Conservation (phyloP, 768 basidiomycete species). For the Mycena sanguinolenta region DNA sequence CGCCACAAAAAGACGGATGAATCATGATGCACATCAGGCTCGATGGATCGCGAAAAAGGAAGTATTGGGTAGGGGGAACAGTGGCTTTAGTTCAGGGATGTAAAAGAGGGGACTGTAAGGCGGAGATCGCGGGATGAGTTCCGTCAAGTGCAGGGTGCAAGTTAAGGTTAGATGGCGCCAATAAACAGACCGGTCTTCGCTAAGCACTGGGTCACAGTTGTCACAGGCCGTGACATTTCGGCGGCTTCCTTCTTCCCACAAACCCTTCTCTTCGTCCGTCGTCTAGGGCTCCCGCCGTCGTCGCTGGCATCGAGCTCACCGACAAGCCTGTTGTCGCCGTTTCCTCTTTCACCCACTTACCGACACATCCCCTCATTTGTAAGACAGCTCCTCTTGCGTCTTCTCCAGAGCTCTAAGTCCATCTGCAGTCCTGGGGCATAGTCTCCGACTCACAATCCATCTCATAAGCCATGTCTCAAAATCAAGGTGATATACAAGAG, state of each 20-base stretch:
- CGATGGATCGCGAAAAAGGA: background rate
- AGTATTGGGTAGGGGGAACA: background rate
- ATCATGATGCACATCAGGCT: background rate
- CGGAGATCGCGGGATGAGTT: background rate
- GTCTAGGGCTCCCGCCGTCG: conserved; percentile 29
- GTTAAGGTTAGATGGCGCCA: background rate
- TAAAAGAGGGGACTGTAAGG: background rate
- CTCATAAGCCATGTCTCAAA: conserved; percentile 74
- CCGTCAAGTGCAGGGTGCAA: background rate
- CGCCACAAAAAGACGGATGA: conserved; percentile 5
- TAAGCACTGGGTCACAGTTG: no score
- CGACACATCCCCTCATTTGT: conserved; percentile 25
- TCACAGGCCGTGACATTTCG: no score
- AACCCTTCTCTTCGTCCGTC: conserved; percentile 34
- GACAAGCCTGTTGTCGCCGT: conserved; percentile 10
- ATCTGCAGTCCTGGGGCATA: conserved; percentile 17
- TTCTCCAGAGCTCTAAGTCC: conserved; percentile 14
- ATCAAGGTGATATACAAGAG: conserved; percentile 88
- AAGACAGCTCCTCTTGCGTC: conserved; percentile 18
- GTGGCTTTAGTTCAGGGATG: conserved; percentile 1
- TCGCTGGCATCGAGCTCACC: conserved; percentile 29
- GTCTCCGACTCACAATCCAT: conserved; percentile 20
- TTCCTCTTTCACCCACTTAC: conserved; percentile 25
- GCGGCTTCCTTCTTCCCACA: conserved; percentile 30
- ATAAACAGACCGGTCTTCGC: no score